Base-by-base conservation (phyloP, 306 rosid species). In the Senna tora region DNA sequence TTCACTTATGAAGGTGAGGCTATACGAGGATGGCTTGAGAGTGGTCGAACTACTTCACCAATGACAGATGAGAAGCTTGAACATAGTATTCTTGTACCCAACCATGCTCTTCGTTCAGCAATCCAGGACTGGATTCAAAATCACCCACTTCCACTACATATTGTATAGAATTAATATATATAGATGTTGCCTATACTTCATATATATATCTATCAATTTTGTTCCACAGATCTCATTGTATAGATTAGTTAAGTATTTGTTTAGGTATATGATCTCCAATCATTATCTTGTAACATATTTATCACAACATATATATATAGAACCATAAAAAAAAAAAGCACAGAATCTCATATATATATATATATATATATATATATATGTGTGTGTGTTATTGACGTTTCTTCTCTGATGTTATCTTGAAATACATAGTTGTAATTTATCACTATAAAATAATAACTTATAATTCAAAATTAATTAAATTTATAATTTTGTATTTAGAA, bases 1-100 rank as follows among this genome's bases (percentile, higher is more conserved):
- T 91, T 79, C 49, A 91, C 99, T 9, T 94, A 94, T 10, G 97
- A 94, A 78, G 97, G 90, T 0, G 97, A 94, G 74, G 97, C 96
- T 14, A 50, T 91, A 77, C 69, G 84, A 76, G 97, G 97, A 72
- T 91, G 99, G 99, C 78, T 91, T 12, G 95, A 89, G 52, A 79
- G 96, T 32, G 96, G 97, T n/a, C 85, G 86, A 3, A 87, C 88
- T 47, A 75, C 94, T 38, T 94, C 99, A 0, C 99, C 99, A 0
- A 85, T 89, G 97, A 94, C 96, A 36, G 86, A 89, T 75, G 69
- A 69, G 16, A 86, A 76, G 80, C 96, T 94, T 46, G 84, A 79
- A 47, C 88, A 91, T 79, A 62, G 53, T 63, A 82, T 69, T 77
- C 91, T 91, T 47, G 90, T 89, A 32, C 91, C 97, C n/a, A 91